Evolutionary conservation across 495 filamentous ascomycete species (phyloP), one percentile per base, ranked within the genome.

Genomic region (Neurospora sp.): DNA sequence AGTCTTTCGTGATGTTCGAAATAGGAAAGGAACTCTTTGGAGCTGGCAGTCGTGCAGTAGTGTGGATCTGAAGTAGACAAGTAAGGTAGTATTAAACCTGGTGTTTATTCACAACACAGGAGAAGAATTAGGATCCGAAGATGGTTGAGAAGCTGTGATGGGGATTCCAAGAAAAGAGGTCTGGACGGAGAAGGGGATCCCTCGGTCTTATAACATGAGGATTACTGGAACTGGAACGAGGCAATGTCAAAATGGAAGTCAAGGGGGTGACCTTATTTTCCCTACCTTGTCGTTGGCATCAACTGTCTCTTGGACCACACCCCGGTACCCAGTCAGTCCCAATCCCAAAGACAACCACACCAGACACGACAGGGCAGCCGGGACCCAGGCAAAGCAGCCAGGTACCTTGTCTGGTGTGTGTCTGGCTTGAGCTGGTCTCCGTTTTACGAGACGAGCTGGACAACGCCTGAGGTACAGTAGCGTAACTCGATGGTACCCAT

Each of bases 141-240:
- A 71, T 48, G 68, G 42, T 75, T 76, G 38, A 71, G 73, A 74
- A 74, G 70, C 37, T 76, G 75, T 72, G 77, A 79, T 76, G 76
- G 77, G 73, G 73, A 78, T 79, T 73, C 73, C 76, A 78, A 75
- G 72, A 59, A 42, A 75, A 75, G 75, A 72, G 59, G 72, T 48
- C 72, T 65, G 59, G 70, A 77, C 70, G 78, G 75, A 74, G 75
- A 76, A 74, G 73, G 79, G 78, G 75, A 76, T 73, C 72, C 68
- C 53, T 69, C 68, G 68, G 74, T 76, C 77, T 77, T 78, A 78
- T 78, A 79, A 80, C 74, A 69, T 79, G 75, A 74, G 78, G 78
- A 78, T 75, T 73, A 73, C 76, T 75, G 41, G 72, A 70, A 73
- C 71, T 65, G 53, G 53, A 69, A 42, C 73, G 71, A 72, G 74